Base-by-base conservation (phyloP, 495 filamentous ascomycete species). In the Aspergillus hancockii region DNA sequence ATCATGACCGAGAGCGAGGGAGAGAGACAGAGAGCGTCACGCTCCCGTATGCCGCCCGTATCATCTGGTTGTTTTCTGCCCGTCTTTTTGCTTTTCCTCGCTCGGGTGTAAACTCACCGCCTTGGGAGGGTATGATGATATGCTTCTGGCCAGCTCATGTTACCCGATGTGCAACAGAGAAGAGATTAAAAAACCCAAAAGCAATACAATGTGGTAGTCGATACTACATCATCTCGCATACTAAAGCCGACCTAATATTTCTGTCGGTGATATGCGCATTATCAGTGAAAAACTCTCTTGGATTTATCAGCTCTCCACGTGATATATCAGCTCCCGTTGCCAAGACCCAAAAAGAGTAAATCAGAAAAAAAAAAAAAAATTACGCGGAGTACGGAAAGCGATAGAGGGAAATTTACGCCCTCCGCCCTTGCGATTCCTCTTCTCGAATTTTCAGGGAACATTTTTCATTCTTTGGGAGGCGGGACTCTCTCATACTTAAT, bases 1-100 rank as follows among this genome's bases (percentile, higher is more conserved):
- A 64, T 65, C 61, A 61, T 63, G 62, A 61, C 62, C 54, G 59
- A 55, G 51, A 67, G 43, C 38, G 61, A 50, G 49, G 43, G 58
- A 38, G 51, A 32, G 55, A 46, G 60, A 62, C 55, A 66, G 67
- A 63, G 65, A 66, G 69, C 63, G 69, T 72, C 67, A 70, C 64
- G 56, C 55, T 32, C 34, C 32, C 45, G 60, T 62, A 58, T 58
- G 25, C 60, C 60, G 60, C 60, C 60, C n/a, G 55, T 64, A 55
- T 51, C 31, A 40, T 36, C 28, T 14, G 18, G 18, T 59, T 54
- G 19, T 22, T 51, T 67, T 67, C 61, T 67, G 64, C 64, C 64
- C 49, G 62, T 21, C 28, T 58, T 61, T 61, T 34, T 16, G n/a
- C 36, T 47, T 45, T 65, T 61, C 56, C 59, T 60, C 57, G 61